Percentiles rank a stretch among this genome's conserved stretches.
Conservation (phyloP, 2,329 filamentous ascomycete species). For the Paracamarosporium sp. region DNA sequence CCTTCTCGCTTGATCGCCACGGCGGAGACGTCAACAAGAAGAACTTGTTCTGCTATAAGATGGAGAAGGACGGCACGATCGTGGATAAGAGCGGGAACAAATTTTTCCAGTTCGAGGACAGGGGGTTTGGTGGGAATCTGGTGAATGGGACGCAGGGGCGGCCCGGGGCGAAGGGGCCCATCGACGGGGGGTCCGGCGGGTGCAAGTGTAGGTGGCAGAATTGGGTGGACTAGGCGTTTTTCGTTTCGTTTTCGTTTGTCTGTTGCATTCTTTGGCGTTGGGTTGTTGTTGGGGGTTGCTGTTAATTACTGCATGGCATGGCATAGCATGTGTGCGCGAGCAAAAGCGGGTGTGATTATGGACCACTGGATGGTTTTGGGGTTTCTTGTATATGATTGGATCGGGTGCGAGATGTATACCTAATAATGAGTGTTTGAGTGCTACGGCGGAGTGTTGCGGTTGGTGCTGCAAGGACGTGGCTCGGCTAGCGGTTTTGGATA, state of each 20-base stretch:
- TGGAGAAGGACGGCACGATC: slow-evolving; percentile 58
- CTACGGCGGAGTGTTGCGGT: too few relatives aligned
- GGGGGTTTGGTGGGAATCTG: slow-evolving; percentile 57
- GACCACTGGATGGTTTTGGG: too few relatives aligned
- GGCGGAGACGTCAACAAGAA: slow-evolving; percentile 62
- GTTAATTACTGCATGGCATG: too few relatives aligned
- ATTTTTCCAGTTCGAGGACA: slow-evolving; percentile 60
- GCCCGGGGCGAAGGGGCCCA: slow-evolving; percentile 49
- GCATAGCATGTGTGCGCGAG: too few relatives aligned
- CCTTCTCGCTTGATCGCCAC: slow-evolving; percentile 66
- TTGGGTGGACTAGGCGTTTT: slow-evolving; percentile 45
- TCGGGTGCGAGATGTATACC: too few relatives aligned
- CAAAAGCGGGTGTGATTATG: too few relatives aligned
- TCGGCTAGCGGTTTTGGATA: too few relatives aligned
- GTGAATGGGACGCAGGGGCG: slow-evolving; percentile 59
- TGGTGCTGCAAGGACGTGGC: too few relatives aligned
- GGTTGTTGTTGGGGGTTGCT: too few relatives aligned
- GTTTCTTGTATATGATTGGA: too few relatives aligned
- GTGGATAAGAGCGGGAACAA: slow-evolving; percentile 43
- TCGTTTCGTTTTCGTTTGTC: too few relatives aligned
- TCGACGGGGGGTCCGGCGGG: slow-evolving; percentile 67
- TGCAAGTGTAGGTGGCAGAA: slow-evolving; percentile 68
- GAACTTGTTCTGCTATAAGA: slow-evolving; percentile 66
- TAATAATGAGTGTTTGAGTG: too few relatives aligned
- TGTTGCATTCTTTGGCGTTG: not conserved